Base-by-base conservation (phyloP, 192 early-diverging fungal species). In the Coemansia biformis region DNA sequence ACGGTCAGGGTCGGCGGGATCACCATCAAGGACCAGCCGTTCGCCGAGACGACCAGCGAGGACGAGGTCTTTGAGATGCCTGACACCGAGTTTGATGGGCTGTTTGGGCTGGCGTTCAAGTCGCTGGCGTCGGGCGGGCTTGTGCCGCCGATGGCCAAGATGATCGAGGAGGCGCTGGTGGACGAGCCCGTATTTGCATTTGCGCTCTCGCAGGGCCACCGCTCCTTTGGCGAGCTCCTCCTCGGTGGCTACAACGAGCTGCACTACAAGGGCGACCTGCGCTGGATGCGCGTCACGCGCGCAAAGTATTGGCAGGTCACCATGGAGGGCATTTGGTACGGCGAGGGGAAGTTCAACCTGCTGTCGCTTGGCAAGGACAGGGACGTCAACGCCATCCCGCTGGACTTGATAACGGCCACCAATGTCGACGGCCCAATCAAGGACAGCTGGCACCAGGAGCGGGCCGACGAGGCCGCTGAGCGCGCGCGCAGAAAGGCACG, bases 221-320 rank as follows among this genome's bases (percentile, higher is more conserved):
- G 68, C 14, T 59, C 64, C 1, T 63, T 60, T 38, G 65, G 75
- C 13, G 63, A 72, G 50, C 49, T 77, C 13, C 52, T 72, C 13
- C 59, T 83, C 38, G 81, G 81, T 26, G 77, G 71, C n/a, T 70
- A 69, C 23, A 78, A 79, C 46, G 54, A 55, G 41, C 57, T 64
- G 10, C 73, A 63, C 44, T 81, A 75, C 58, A 62, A 61, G 57
- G 79, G 78, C 15, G 78, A 81, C 9, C 48, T 83, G 30, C 42
- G 57, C 12, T 83, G 76, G 50, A 58, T 81, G 50, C 69, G 65
- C 8, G 59, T 80, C 3, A 81, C 69, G 5, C 64, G 65, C n/a
- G 48, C 76, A 17, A 75, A 76, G 39, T 83, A 83, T 63, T 85
- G 85, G 83, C 54, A 78, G 49, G 64, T 77, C 14, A 54, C 38